Base-by-base conservation (phyloP, 2,329 filamentous ascomycete genomes). In the Trichothecium roseum region DNA sequence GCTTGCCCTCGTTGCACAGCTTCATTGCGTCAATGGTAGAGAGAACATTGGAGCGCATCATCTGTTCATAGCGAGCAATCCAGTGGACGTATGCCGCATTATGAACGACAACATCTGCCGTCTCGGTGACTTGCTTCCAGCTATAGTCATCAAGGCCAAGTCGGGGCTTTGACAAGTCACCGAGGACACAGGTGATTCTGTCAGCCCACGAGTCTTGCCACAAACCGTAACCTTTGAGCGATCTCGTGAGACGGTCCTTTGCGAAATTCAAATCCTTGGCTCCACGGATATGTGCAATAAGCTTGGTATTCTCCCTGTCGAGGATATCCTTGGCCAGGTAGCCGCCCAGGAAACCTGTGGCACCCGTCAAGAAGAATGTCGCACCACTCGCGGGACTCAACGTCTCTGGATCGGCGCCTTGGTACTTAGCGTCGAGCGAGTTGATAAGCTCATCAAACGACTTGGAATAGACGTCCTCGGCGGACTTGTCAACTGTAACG, bases 1-100 rank as follows among this genome's bases (percentile, higher is more conserved):
- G 68, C 55, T 79, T 87, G 20, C 82, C 84, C 22, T 68, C 62
- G n/a, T 73, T 74, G 54, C 86, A 94, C 28, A 95, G 75, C 43
- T 69, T 66, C 51, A 95, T 68, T 8, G 75, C 71, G 36, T 87
- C 83, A 18, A 94, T 63, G 0, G 86, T 94, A 10, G 77, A 80
- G n/a, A 81, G 62, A 1, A 95, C 88, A 51, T 95, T 95, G 38
- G 80, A 68, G 1, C 71, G 64, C 52, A 73, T 74, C 45, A 94
- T 69, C 27, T 77, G 72, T 14, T 77, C 68, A 56, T 94, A 95
- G 6, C 72, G 77, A 49, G 78, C 69, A 16, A 94, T 75, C 87
- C 86, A 94, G 54, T 94, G 81, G 5, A 84, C 79, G 18, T 68
- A 63, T 10, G 86, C 85, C 26, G 84, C 88, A 51, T 94, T 95